Evolutionary conservation across 768 basidiomycete genomes (phyloP).

Genomic region (Rubroboletus satanas): DNA sequence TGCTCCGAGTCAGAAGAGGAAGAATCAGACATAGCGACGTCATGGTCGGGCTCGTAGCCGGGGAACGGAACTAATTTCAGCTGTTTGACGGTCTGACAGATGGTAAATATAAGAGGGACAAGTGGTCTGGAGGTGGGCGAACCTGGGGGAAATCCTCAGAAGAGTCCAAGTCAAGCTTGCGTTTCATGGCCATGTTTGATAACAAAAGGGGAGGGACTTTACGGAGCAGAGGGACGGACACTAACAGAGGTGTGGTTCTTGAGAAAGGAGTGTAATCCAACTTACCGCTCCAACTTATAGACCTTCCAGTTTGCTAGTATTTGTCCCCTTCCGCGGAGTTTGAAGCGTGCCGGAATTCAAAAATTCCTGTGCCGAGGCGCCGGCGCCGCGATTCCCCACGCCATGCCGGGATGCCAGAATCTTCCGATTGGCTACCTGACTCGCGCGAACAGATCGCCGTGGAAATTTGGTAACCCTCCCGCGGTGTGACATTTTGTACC

Average conservation of each 20-base stretch:
- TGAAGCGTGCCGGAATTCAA: slow-evolving; percentile 14
- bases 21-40: slow-evolving; percentile 65
- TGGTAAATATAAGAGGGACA: slow-evolving; percentile 14
- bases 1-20: slow-evolving; percentile 55
- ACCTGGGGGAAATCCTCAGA: slow-evolving; percentile 53
- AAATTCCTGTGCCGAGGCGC: slow-evolving; percentile 13
- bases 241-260: slow-evolving; percentile 18
- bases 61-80: slow-evolving; percentile 75
- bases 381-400: slow-evolving; percentile 5
- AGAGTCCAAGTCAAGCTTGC: slow-evolving; percentile 63
- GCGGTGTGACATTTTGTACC: slow-evolving; percentile 4
- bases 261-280: slow-evolving; percentile 20
- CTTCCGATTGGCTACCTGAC: slow-evolving; percentile 26
- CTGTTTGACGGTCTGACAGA: slow-evolving; percentile 56
- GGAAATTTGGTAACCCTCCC: slow-evolving; percentile 7
- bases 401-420: slow-evolving; percentile 21
- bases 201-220: slow-evolving; percentile 7
- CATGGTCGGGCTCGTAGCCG: slow-evolving; percentile 55
- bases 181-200: slow-evolving; percentile 62
- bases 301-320: slow-evolving; percentile 23
- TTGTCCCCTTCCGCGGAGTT: slow-evolving; percentile 27
- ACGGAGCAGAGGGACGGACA: slow-evolving; percentile 1
- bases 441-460: slow-evolving; percentile 3
- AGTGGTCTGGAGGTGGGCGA: slow-evolving; percentile 19
- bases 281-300: slow-evolving; percentile 33